A percentile compares a stretch with the other conserved stretches of the same genome.
Conservation (phyloP, 495 filamentous ascomycete species). For the Podospora australis region DNA sequence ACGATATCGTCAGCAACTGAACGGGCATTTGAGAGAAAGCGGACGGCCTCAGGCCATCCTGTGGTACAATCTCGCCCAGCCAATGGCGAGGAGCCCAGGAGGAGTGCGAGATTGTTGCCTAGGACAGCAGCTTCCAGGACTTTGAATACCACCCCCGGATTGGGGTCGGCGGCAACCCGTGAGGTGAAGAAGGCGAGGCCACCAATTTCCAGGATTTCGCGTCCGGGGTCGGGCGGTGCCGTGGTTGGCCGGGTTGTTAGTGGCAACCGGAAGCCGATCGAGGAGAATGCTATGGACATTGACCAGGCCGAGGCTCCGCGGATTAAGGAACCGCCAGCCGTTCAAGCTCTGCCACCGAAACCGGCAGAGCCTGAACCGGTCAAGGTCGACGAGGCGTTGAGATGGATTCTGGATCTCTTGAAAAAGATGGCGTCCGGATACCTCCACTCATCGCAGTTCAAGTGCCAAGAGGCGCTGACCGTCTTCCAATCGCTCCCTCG, state of each 20-base stretch:
- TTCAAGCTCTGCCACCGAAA: conserved; percentile 28
- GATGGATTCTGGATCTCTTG: conserved; percentile 73
- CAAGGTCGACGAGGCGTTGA: conserved; percentile 69
- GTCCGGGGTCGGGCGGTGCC: conserved; percentile 49
- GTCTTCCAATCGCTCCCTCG: conserved; percentile 61
- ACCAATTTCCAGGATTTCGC: conserved; percentile 46
- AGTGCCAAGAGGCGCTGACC: conserved; percentile 66
- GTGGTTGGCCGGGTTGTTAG: conserved; percentile 80
- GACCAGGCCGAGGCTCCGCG: conserved; percentile 49
- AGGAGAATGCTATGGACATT: conserved; percentile 56
- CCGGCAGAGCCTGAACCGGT: conserved; percentile 40
- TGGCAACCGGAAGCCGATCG: conserved; percentile 67
- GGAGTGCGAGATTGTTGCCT: conserved; percentile 74
- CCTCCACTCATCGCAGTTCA: conserved; percentile 67
- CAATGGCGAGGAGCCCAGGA: conserved; percentile 59
- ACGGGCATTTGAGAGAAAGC: conserved; percentile 62
- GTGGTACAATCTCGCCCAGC: conserved; percentile 53
- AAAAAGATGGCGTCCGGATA: conserved; percentile 76
- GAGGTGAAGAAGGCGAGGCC: conserved; percentile 75
- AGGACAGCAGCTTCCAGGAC: conserved; percentile 43
- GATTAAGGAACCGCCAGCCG: conserved; percentile 39
- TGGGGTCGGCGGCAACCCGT: conserved; percentile 50
- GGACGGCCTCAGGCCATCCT: conserved; percentile 77
- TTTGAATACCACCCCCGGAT: conserved; percentile 47
- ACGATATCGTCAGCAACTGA: conserved; percentile 40